Percentiles rank a stretch among this genome's conserved stretches.
Evolutionary conservation across 257 asterid species (phyloP).

Genomic region (Jaltomata sinuosa): DNA sequence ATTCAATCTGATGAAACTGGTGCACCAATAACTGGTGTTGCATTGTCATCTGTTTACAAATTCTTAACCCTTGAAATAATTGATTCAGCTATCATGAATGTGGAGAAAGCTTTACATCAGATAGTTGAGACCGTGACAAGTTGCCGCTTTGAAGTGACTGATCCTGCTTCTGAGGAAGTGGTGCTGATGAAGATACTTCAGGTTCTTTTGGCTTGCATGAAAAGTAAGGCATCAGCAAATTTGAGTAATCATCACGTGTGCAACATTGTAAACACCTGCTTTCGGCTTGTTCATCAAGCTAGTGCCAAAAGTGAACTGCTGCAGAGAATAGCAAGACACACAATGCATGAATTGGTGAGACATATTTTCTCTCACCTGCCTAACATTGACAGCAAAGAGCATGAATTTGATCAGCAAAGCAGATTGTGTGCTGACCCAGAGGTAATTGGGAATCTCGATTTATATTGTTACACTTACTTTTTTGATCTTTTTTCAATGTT

Average conservation of each 20-base stretch:
- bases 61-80: constrained; percentile 7
- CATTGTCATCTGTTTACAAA: constrained; percentile 6
- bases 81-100: constrained; percentile 2
- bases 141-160: constrained; percentile 9
- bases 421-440: background rate
- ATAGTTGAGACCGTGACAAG: constrained; percentile 7
- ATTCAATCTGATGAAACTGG: constrained; percentile 9
- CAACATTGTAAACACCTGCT: constrained; percentile 6
- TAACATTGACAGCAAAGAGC: background rate
- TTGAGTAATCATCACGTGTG: constrained; percentile 3
- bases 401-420: background rate
- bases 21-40: constrained; percentile 9
- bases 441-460: background rate
- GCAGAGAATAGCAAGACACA: constrained; percentile 5
- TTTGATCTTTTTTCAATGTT: background rate
- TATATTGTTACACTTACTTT: background rate
- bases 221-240: constrained; percentile 1
- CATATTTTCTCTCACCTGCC: constrained; percentile 3
- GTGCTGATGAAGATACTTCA: constrained; percentile 6
- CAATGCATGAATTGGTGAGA: constrained; percentile 5
- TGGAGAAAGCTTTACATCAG: constrained; percentile 3
- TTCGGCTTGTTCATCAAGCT: constrained; percentile 7
- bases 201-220: constrained; percentile 6
- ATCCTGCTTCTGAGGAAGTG: constrained; percentile 10
- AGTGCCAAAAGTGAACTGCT: constrained; percentile 5